Evolutionary conservation across 1,139 yeast species (phyloP).

Genomic region (Geotrichum bryndzae): DNA sequence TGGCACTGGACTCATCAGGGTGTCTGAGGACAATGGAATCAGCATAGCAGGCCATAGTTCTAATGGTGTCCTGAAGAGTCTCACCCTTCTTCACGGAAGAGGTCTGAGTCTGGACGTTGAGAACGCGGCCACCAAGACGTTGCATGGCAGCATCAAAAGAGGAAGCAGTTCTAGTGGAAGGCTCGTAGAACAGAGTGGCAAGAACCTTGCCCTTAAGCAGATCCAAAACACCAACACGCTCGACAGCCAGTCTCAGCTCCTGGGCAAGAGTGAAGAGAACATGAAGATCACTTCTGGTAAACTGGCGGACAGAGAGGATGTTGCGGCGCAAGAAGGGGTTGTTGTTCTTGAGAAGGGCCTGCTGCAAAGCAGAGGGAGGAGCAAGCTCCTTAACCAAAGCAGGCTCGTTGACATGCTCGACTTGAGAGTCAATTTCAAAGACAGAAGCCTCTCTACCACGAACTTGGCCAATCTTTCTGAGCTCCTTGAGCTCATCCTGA

Average conservation of each 20-base stretch:
- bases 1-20: slow-evolving; percentile 87
- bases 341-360: slow-evolving; percentile 69
- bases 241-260: slow-evolving; percentile 95
- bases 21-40: slow-evolving; percentile 98
- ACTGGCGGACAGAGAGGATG: slow-evolving; percentile 80
- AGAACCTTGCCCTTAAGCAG: slow-evolving; percentile 82
- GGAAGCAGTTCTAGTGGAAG: slow-evolving; percentile 93
- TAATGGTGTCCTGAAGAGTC: slow-evolving; percentile 91
- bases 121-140: slow-evolving; percentile 97
- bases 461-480: slow-evolving; percentile 24
- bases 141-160: slow-evolving; percentile 99
- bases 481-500: neutral
- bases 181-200: slow-evolving; percentile 96
- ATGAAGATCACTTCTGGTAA: slow-evolving; percentile 82
- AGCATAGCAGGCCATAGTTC: slow-evolving; percentile 93
- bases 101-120: slow-evolving; percentile 73
- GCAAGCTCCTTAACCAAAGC: slow-evolving; percentile 46
- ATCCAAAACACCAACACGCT: slow-evolving; percentile 92
- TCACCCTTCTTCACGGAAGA: slow-evolving; percentile 98
- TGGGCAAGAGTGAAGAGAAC: slow-evolving; percentile 93
- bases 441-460: slow-evolving; percentile 24
- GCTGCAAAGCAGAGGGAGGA: slow-evolving; percentile 68
- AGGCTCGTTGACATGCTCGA: slow-evolving; percentile 27
- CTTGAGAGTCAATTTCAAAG: slow-evolving; percentile 36
- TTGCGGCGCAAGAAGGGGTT: slow-evolving; percentile 87